Conservation (phyloP, 2,329 filamentous ascomycete species). For the Aureobasidium sp. region DNA sequence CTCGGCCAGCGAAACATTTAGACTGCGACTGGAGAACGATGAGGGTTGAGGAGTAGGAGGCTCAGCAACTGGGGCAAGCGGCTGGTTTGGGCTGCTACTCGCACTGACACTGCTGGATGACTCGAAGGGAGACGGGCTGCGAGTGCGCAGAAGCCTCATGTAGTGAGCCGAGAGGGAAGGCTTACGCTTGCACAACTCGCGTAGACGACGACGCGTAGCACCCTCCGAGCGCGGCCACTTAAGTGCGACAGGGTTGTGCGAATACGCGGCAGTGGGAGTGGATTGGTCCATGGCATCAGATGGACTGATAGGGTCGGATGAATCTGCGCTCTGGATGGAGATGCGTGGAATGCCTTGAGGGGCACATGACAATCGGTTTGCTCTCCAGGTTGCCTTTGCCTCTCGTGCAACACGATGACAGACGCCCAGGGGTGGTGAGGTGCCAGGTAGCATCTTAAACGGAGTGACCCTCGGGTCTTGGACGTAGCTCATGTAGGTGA, state of each 20-base stretch:
- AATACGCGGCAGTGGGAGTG: slow-evolving; percentile 37
- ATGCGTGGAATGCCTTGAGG: slow-evolving; percentile 19
- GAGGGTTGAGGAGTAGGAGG: slow-evolving; percentile 20
- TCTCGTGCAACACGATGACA: slow-evolving; percentile 57
- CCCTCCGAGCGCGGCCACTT: slow-evolving; percentile 54
- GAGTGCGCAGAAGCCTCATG: slow-evolving; percentile 53
- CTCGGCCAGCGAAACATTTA: slow-evolving; percentile 45
- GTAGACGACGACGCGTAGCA: slow-evolving; percentile 51
- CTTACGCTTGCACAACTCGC: slow-evolving; percentile 54
- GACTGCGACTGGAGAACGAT: slow-evolving; percentile 42
- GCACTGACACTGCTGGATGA: slow-evolving; percentile 26
- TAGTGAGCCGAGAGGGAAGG: slow-evolving; percentile 58
- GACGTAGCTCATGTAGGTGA: slow-evolving; percentile 59
- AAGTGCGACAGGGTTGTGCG: slow-evolving; percentile 22
- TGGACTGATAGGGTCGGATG: slow-evolving; percentile 39
- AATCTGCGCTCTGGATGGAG: slow-evolving; percentile 27
- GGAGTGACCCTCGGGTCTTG: slow-evolving; percentile 60
- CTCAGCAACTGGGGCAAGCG: neutral
- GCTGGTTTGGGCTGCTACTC: slow-evolving; percentile 17
- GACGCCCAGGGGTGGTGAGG: slow-evolving; percentile 56
- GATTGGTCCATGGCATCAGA: slow-evolving; percentile 36
- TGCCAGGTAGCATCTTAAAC: slow-evolving; percentile 60
- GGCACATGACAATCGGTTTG: slow-evolving; percentile 32
- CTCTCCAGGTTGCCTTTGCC: slow-evolving; percentile 55
- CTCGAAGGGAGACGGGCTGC: slow-evolving; percentile 53